Percentiles rank a stretch among this genome's conserved stretches.
Conservation (phyloP, 2,329 filamentous ascomycete species). For the Ophiostoma pallidulum region DNA sequence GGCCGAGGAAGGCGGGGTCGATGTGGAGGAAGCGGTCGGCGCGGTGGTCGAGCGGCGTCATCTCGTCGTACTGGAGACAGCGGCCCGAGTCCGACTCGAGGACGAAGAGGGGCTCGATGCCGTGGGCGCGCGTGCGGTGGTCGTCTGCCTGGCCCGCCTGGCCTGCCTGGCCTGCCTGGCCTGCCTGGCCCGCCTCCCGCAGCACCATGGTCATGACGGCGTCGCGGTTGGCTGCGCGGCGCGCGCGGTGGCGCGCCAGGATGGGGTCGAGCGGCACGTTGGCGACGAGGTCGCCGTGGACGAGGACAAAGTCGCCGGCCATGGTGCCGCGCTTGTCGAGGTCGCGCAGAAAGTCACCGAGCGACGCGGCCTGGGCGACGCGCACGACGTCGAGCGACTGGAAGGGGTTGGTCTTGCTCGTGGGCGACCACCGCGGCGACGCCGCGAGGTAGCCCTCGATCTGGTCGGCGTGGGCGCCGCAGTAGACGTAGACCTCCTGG, state of each 20-base stretch:
- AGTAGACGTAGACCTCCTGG: slow-evolving; percentile 90
- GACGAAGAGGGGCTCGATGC: slow-evolving; percentile 73
- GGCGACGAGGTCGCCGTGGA: slow-evolving; percentile 86
- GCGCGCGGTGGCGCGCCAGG: slow-evolving; percentile 67
- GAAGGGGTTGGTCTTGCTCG: slow-evolving; percentile 55
- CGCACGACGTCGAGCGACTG: slow-evolving; percentile 73
- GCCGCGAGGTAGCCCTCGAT: slow-evolving; percentile 77
- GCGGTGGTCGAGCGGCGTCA: slow-evolving; percentile 51
- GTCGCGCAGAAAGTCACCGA: slow-evolving; percentile 91
- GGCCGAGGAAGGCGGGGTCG: slow-evolving; percentile 67
- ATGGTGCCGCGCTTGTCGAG: slow-evolving; percentile 80
- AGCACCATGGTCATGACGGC: slow-evolving; percentile 97
- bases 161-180: slow-evolving; percentile 59
- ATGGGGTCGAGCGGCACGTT: slow-evolving; percentile 78
- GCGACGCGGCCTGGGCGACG: slow-evolving; percentile 70
- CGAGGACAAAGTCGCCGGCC: slow-evolving; percentile 80
- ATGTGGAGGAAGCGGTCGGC: slow-evolving; percentile 58
- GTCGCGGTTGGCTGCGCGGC: slow-evolving; percentile 76
- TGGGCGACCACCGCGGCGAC: slow-evolving; percentile 60
- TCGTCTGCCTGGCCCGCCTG: slow-evolving; percentile 52
- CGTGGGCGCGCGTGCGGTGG: slow-evolving; percentile 69
- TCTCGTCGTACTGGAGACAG: slow-evolving; percentile 91
- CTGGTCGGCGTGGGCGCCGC: slow-evolving; percentile 74
- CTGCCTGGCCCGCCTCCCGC: slow-evolving; percentile 59
- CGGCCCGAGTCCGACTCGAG: slow-evolving; percentile 71